Evolutionary conservation across 495 filamentous ascomycete species (phyloP).

Genomic region (Aspergillus baeticus): DNA sequence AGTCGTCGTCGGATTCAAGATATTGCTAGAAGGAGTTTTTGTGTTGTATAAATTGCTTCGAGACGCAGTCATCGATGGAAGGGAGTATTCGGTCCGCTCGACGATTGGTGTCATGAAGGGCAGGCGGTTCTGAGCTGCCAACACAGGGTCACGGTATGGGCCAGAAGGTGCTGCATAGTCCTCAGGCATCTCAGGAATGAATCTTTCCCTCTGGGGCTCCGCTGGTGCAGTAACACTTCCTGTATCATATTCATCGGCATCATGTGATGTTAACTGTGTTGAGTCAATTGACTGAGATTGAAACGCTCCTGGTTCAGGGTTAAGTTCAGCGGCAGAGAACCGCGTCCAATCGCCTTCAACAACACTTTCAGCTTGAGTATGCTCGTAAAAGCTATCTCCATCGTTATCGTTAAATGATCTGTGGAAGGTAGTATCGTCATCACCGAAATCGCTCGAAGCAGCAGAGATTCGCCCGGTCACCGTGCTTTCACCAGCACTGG

Average conservation of each 20-base stretch:
- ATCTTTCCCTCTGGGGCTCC: conserved; percentile 43
- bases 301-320: conserved; percentile 43
- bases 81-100: conserved; percentile 85
- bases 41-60: conserved; percentile 56
- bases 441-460: conserved; percentile 63
- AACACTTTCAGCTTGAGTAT: conserved; percentile 54
- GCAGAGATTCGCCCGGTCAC: conserved; percentile 65
- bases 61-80: conserved; percentile 60
- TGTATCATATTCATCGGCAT: conserved; percentile 33
- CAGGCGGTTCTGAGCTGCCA: conserved; percentile 79
- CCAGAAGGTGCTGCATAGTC: conserved; percentile 74
- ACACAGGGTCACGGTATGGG: conserved; percentile 72
- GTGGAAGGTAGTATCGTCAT: conserved; percentile 55
- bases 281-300: conserved; percentile 31
- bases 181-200: conserved; percentile 73
- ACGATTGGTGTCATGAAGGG: conserved; percentile 99
- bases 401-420: conserved; percentile 41
- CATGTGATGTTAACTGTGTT: conserved; percentile 17
- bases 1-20: conserved; percentile 22
- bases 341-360: conserved; percentile 77
- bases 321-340: conserved; percentile 72
- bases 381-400: conserved; percentile 48
- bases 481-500: conserved; percentile 80
- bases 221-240: conserved; percentile 23
- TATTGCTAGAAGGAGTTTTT: conserved; percentile 71